Evolutionary conservation across 805 yeast genomes (phyloP).

Genomic region (Scheffersomyces ergatensis): DNA sequence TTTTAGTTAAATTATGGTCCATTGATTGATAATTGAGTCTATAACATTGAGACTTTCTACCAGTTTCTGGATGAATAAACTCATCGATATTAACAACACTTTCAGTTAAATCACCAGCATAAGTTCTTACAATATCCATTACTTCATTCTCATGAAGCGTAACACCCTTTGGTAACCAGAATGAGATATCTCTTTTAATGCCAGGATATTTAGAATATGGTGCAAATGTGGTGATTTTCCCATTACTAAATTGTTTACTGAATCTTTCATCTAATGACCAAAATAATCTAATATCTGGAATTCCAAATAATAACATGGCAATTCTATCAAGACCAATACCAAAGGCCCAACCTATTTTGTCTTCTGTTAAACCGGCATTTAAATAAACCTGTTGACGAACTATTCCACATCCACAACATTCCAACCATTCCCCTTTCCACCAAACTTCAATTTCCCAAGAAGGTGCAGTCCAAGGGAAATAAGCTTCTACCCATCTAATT

Average conservation of each 20-base stretch:
- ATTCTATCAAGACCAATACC: conserved; percentile 93
- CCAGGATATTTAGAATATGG: conserved; percentile 94
- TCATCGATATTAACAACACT: conserved; percentile 78
- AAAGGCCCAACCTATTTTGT: conserved; percentile 93
- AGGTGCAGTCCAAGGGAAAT: conserved; percentile 98
- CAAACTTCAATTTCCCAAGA: conserved; percentile 98
- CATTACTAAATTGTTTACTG: conserved; percentile 63
- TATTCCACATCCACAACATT: conserved; percentile 94
- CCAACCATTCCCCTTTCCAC: conserved; percentile 99
- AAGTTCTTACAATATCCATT: conserved; percentile 85
- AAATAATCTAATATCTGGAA: conserved; percentile 91
- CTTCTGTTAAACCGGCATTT: conserved; percentile 61
- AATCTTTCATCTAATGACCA: conserved; percentile 88
- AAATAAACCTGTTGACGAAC: conserved; percentile 75
- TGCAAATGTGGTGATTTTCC: conserved; percentile 66
- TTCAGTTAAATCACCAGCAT: conserved; percentile 87
- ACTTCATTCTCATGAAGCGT: conserved; percentile 81
- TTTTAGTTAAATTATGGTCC: conserved; percentile 88
- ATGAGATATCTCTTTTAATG: conserved; percentile 81
- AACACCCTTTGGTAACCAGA: conserved; percentile 67
- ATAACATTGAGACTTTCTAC: conserved; percentile 77
- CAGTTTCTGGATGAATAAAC: conserved; percentile 81
- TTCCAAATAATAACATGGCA: conserved; percentile 93
- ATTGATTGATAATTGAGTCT: conserved; percentile 90
- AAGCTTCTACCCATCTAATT: conserved; percentile 93